These are phyloP conservation scores for Geosiphon pyriformis DNA, from an alignment of 192 early-diverging fungal species.

Conservation along the genomic window DNA sequence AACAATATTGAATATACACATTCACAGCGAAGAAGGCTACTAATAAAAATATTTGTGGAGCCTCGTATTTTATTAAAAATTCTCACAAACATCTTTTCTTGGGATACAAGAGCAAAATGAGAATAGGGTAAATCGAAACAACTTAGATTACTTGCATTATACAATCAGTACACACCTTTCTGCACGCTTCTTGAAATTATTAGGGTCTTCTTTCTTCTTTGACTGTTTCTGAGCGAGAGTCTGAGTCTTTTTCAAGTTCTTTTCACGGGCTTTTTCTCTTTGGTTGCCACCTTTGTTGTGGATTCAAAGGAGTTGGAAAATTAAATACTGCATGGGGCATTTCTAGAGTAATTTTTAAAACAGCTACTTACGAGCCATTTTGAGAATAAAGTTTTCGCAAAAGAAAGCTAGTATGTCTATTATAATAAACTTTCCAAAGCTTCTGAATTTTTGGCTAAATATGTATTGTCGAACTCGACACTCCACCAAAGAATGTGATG, in stretches of 20 bases:
- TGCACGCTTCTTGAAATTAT: constrained; percentile 36
- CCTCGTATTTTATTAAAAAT: too few species aligned
- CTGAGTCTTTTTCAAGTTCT: constrained; percentile 43
- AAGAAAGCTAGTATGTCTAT: background rate
- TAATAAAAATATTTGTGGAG: too few species aligned
- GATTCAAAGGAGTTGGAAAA: background rate
- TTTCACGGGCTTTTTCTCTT: constrained; percentile 44
- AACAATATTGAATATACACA: too few species aligned
- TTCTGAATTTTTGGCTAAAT: too few species aligned
- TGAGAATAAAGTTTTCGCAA: background rate
- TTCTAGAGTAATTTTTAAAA: background rate
- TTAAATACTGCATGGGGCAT: background rate
- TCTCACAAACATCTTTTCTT: too few species aligned
- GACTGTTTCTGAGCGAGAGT: constrained; percentile 22
- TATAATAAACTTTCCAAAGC: too few species aligned
- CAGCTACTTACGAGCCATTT: constrained; percentile 6
- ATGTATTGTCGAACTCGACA: too few species aligned
- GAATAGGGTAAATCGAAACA: too few species aligned
- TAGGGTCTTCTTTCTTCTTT: constrained; percentile 27
- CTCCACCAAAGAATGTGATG: too few species aligned
- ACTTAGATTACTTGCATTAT: too few species aligned
- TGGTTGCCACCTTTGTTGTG: constrained; percentile 46
- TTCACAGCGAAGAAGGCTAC: too few species aligned
- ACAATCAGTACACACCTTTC: constrained; percentile 44
- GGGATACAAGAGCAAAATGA: too few species aligned